A percentile compares a stretch with the other conserved stretches of the same genome.
Conservation (phyloP, 2,329 filamentous ascomycete species). For the Thelonectria rubi region DNA sequence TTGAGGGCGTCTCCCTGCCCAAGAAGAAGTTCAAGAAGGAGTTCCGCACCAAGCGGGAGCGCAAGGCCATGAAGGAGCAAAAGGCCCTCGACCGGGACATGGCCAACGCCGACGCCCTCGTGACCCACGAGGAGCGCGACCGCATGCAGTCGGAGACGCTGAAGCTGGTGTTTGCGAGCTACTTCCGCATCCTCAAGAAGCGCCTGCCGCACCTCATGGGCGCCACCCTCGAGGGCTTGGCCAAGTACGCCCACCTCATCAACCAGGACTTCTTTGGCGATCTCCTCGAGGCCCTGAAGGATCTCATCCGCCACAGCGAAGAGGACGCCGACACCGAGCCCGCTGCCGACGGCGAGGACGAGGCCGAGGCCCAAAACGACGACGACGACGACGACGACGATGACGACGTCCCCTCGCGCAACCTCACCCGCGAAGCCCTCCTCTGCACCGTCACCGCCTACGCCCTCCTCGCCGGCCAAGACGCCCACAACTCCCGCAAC, state of each 20-base stretch:
- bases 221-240: constrained; percentile 93
- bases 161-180: constrained; percentile 93
- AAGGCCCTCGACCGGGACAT: constrained; percentile 93
- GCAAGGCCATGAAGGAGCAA: constrained; percentile 85
- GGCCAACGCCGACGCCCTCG: constrained; percentile 87
- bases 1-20: constrained; percentile 68
- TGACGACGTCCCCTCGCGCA: constrained; percentile 64
- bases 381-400: constrained; percentile 53
- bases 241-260: constrained; percentile 94
- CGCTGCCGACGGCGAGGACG: constrained; percentile 54
- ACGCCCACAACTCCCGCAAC: constrained; percentile 83
- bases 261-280: constrained; percentile 99
- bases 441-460: constrained; percentile 97
- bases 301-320: constrained; percentile 83
- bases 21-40: constrained; percentile 82
- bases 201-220: constrained; percentile 88
- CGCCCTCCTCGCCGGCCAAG: constrained; percentile 93
- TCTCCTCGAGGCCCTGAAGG: constrained; percentile 90
- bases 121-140: constrained; percentile 91
- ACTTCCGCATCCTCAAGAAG: constrained; percentile 92
- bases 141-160: constrained; percentile 94
- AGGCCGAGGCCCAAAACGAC: constrained; percentile 38
- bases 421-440: constrained; percentile 84
- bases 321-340: constrained; percentile 59
- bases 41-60: constrained; percentile 87